Percentiles rank a stretch among this genome's conserved stretches.
Evolutionary conservation across 176 grass and related monocot species (phyloP).

Genomic region (Hordeum marinum): DNA sequence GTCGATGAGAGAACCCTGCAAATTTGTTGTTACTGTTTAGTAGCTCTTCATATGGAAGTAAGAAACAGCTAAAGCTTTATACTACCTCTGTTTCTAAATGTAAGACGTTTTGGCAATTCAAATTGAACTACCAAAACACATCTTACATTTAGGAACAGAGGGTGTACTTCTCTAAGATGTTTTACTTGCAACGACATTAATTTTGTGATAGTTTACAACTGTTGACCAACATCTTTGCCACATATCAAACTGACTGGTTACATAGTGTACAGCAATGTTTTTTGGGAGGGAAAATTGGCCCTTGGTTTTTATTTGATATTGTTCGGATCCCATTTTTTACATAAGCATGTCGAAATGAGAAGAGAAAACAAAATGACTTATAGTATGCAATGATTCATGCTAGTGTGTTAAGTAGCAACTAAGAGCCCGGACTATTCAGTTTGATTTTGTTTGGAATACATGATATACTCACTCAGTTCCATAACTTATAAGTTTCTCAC

Average conservation of each 20-base stretch:
- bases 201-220: background rate
- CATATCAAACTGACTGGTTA: background rate
- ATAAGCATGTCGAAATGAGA: background rate
- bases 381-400: no score
- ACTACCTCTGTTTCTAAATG: no score
- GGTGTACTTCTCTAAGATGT: background rate
- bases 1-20: slow-evolving; percentile 18
- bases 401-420: no score
- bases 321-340: background rate
- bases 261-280: background rate
- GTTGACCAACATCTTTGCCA: background rate
- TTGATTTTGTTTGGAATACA: background rate
- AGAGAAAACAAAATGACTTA: no score
- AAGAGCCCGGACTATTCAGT: background rate
- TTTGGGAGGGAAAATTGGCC: background rate
- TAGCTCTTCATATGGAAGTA: background rate
- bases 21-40: background rate
- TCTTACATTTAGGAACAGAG: no score
- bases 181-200: no score
- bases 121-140: background rate
- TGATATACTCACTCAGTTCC: background rate
- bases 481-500: background rate
- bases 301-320: background rate
- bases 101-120: background rate
- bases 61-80: background rate